Percentiles rank a stretch among this genome's conserved stretches.
phyloP scores from a whole-genome alignment of 176 grass and related monocot species.

The Hordeum vulgare region MorexV3_pseudomolecules_assembly NC_058520.1:546984494-546984993 shows the following conservation, averaged over 20 bases:
- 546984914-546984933: conserved; percentile 41
- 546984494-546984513: background rate
- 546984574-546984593: background rate
- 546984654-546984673: conserved; percentile 74
- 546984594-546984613: background rate
- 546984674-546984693: conserved; percentile 52
- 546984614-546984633: conserved; percentile 62
- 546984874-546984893: conserved; percentile 91
- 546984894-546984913: conserved; percentile 93
- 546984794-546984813: background rate
- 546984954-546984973: background rate
- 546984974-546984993: conserved; percentile 12
- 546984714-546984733: conserved; percentile 60
- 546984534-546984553: background rate
- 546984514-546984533: background rate
- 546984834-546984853: background rate
- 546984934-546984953: background rate
- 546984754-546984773: conserved; percentile 53
- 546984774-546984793: conserved; percentile 81
- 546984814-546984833: background rate
- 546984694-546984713: conserved; percentile 54
- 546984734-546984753: conserved; percentile 71
- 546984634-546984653: conserved; percentile 60
- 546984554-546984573: background rate
- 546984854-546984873: conserved; percentile 40